Evolutionary conservation across 805 yeast species (phyloP).

Genomic region (Saccharomycopsis fermentans): DNA sequence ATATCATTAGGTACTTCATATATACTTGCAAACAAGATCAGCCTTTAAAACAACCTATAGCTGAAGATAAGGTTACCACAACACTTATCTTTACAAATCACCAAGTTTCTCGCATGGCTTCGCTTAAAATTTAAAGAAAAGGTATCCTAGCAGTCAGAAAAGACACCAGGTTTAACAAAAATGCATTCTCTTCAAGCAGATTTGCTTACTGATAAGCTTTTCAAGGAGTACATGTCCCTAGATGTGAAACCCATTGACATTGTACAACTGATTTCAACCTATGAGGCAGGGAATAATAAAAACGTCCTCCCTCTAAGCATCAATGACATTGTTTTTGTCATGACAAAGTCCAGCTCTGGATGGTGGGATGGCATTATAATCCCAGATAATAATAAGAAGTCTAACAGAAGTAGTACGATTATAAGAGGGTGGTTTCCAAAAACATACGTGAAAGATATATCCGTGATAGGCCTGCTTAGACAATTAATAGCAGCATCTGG

Average conservation of each 20-base stretch:
- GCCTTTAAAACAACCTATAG: too few species aligned
- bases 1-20: not conserved
- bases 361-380: constrained; percentile 81
- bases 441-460: constrained; percentile 36
- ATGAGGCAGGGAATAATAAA: constrained; percentile 30
- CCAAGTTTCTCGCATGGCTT: not conserved
- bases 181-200: not conserved
- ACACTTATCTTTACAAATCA: too few species aligned
- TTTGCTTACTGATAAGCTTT: not conserved
- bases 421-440: constrained; percentile 80
- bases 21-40: not conserved
- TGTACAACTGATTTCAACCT: constrained; percentile 49
- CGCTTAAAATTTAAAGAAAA: too few species aligned
- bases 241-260: constrained; percentile 37
- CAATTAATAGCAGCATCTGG: constrained; percentile 7
- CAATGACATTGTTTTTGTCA: constrained; percentile 67
- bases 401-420: constrained; percentile 21
- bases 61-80: too few species aligned
- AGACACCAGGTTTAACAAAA: not conserved
- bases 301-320: constrained; percentile 41
- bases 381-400: constrained; percentile 28
- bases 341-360: constrained; percentile 51
- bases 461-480: constrained; percentile 20
- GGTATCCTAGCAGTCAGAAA: too few species aligned
- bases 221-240: constrained; percentile 5